A percentile compares a stretch with the other conserved stretches of the same genome.
phyloP scores from a whole-genome alignment of 78 protist species.

The Dictyostelium intermedium region DNA sequence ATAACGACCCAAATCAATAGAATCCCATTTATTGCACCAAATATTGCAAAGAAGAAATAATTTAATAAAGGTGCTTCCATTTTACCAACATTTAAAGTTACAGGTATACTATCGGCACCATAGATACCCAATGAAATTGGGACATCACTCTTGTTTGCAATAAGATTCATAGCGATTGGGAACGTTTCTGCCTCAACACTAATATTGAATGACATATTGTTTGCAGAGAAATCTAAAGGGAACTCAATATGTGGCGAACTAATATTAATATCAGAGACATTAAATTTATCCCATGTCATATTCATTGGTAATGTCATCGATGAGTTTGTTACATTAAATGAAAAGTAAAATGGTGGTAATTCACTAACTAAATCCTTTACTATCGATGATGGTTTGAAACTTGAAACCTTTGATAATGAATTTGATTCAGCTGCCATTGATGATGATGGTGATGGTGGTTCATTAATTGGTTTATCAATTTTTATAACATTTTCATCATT shows the following conservation, averaged over 20 bases:
- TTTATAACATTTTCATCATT: neutral
- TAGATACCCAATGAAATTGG: slow-evolving; percentile 25
- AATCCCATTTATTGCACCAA: neutral
- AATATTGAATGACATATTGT: slow-evolving; percentile 43
- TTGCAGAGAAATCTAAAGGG: slow-evolving; percentile 21
- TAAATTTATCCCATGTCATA: slow-evolving; percentile 10
- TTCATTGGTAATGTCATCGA: slow-evolving; percentile 25
- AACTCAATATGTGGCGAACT: slow-evolving; percentile 25
- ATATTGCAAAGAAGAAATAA: neutral
- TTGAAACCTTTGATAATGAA: neutral
- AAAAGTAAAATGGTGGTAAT: slow-evolving; percentile 45
- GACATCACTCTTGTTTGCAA: slow-evolving; percentile 14
- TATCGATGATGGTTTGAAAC: neutral
- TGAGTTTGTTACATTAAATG: slow-evolving; percentile 40
- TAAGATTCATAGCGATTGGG: slow-evolving; percentile 22
- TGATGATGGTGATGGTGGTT: neutral
- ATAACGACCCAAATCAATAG: neutral
- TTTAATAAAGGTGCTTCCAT: slow-evolving; percentile 22
- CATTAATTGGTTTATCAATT: neutral
- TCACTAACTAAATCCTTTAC: neutral
- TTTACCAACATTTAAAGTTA: neutral
- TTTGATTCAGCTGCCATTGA: too few relatives aligned
- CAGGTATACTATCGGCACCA: slow-evolving; percentile 39
- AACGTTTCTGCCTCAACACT: neutral
- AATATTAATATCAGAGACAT: slow-evolving; percentile 30